Evolutionary conservation across 768 basidiomycete species (phyloP), one percentile per base, ranked within the genome.

Genomic region (Kondoa subrosea): DNA sequence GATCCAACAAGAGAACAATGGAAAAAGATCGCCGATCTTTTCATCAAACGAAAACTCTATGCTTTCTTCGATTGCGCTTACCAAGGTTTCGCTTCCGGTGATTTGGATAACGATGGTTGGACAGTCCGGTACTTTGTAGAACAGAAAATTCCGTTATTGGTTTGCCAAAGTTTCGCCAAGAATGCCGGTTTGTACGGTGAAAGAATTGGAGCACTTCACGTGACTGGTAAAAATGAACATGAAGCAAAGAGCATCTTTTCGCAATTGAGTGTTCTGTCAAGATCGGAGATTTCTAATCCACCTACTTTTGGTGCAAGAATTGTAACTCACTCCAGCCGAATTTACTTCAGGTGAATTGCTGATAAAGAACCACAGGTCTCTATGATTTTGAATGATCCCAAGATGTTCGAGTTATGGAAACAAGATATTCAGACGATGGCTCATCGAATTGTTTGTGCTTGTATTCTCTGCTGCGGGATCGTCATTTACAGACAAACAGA

Each of bases 151-250:
- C 91, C 75, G 78, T 92, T 73, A 88, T 91, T 31, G 83, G 72
- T 97, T 29, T 83, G 87, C 71, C 95, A 99, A 77, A 91, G 89
- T 40, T 99, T 95, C 77, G 95, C 95, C 50, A 99, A 99, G 82
- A 97, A 97, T 81, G 93, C 96, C 85, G 95, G 95, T 65, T 83
- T 99, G 56, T 99, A 99, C 76, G 93, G 91, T 69, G 95, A 97
- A 80, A 91, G 95, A 73, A 89, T 91, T 68, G 95, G 95, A n/a
- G 87, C 89, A 2, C 91, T 99, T 81, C 93, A 92, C 21, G 77
- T 99, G 74, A 77, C 79, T 57, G 70, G 70, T 25, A n/a, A 65
- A 26, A 50, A 59, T 26, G 58, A 69, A 1, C 74, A 85, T 59
- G 87, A 83, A 71, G 89, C 89, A 64, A 72, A 56, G 88, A 85